A percentile compares a stretch with the other conserved stretches of the same genome.
Conservation (phyloP, 169 alveolate genomes). For the Perkinsus chesapeaki region DNA sequence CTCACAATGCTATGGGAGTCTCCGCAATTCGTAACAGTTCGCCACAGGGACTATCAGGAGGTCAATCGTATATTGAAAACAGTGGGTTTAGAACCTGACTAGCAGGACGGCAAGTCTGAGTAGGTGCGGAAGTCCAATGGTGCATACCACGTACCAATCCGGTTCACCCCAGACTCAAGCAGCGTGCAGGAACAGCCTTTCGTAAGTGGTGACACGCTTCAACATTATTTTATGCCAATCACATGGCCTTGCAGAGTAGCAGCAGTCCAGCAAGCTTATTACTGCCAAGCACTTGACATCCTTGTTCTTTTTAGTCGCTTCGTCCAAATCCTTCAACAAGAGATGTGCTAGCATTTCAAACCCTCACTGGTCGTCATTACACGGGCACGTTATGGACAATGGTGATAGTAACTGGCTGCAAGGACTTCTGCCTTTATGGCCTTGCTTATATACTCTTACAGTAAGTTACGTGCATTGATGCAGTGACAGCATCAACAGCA, state of each 20-base stretch:
- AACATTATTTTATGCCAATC: background rate
- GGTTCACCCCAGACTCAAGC: background rate
- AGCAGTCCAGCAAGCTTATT: too few relatives aligned
- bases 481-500: too few relatives aligned
- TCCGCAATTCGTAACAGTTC: background rate
- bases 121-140: background rate
- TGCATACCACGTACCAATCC: background rate
- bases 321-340: background rate
- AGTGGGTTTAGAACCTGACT: background rate
- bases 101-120: background rate
- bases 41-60: background rate
- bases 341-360: background rate
- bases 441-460: background rate
- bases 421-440: background rate
- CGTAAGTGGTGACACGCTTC: background rate
- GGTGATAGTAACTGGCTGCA: background rate
- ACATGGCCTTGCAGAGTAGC: too few relatives aligned
- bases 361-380: background rate
- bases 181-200: background rate
- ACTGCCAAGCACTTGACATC: too few relatives aligned
- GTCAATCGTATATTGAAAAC: background rate
- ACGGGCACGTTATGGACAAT: background rate
- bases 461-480: background rate
- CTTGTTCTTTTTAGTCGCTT: background rate
- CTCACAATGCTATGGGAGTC: background rate